phyloP scores from a whole-genome alignment of 352 stramenopile genomes.

The Hyphochytrium catenoides region DNA sequence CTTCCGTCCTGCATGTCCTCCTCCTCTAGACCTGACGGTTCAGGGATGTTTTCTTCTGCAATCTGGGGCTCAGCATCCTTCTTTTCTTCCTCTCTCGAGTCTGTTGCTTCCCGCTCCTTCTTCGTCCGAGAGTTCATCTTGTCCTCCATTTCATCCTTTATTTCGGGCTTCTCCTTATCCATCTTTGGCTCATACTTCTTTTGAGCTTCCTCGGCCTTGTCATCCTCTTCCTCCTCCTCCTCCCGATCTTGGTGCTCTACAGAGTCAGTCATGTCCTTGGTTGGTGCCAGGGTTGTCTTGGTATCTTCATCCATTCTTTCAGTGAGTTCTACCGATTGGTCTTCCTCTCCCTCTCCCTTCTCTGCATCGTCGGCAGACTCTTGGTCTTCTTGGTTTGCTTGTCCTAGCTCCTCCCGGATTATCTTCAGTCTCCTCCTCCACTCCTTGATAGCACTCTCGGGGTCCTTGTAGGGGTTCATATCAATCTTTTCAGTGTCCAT shows the following conservation, averaged over 20 bases:
- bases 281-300: conserved; percentile 29
- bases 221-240: conserved; percentile 23
- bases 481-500: conserved; percentile 36
- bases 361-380: conserved; percentile 12
- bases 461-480: conserved; percentile 84
- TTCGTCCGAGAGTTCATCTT: conserved; percentile 8
- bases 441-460: conserved; percentile 82
- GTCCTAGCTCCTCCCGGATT: conserved; percentile 16
- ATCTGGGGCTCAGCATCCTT: conserved; percentile 6
- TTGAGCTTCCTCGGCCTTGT: conserved; percentile 21
- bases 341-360: conserved; percentile 12
- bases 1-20: conserved; percentile 3
- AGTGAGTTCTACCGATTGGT: conserved; percentile 29
- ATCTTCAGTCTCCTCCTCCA: conserved; percentile 91
- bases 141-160: conserved; percentile 21
- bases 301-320: conserved; percentile 29
- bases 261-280: conserved; percentile 24
- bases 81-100: not conserved
- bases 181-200: conserved; percentile 16
- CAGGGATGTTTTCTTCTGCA: conserved; percentile 9
- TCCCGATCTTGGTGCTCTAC: conserved; percentile 23
- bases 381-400: conserved; percentile 12
- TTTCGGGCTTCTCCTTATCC: conserved; percentile 30
- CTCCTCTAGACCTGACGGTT: conserved; percentile 1
- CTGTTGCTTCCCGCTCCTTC: conserved; percentile 2